Base-by-base conservation (phyloP, 768 basidiomycete species). In the Phlebiopsis flavidoalba region DNA sequence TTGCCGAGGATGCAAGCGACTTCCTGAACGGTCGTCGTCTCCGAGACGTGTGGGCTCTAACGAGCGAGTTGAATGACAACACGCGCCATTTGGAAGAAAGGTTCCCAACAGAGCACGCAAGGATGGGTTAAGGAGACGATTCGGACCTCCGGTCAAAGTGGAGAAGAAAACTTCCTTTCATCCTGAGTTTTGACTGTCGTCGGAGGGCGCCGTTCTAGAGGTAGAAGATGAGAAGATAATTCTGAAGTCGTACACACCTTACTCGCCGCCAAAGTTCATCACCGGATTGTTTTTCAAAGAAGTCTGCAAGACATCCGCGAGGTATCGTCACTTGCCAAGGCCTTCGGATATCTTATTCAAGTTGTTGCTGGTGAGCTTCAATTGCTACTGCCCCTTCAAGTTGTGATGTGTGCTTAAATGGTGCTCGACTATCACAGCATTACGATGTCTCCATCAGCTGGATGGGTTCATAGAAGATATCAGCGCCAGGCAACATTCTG, bases 381-480 rank as follows among this genome's bases (percentile, higher is more conserved):
- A 15, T 49, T 11, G 2, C 14, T 49, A 19, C n/a, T n/a, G n/a
- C 5, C 14, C 19, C 12, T 17, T 26, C 3, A 2, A 19, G 6
- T 12, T 5, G 5, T 21, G 3, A 10, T 49, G 48, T 5, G n/a
- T 21, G 14, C 12, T 19, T 3, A 6, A 4, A 15, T 15, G 2
- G 19, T 19, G 12, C 3, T 5, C 11, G 3, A 17, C 11, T 49
- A 12, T 19, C 5, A 65, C 59, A 17, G 26, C 47, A 62, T 12
- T 22, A 49, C 1, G 8, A 45, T 12, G 40, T 15, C 53, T 64
- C 22, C 60, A 62, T 40, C 19, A 22, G 22, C 26, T 24, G 2
- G 60, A 22, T 66, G 65, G 65, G 58, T 66, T 11, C 65, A 66
- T 49, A 47, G 63, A n/a, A 14, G 63, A 66, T 46, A 43, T 66